Evolutionary conservation across 345 rosid species (phyloP), one percentile per base, ranked within the genome.

Genomic region (Boechera retrofracta): DNA sequence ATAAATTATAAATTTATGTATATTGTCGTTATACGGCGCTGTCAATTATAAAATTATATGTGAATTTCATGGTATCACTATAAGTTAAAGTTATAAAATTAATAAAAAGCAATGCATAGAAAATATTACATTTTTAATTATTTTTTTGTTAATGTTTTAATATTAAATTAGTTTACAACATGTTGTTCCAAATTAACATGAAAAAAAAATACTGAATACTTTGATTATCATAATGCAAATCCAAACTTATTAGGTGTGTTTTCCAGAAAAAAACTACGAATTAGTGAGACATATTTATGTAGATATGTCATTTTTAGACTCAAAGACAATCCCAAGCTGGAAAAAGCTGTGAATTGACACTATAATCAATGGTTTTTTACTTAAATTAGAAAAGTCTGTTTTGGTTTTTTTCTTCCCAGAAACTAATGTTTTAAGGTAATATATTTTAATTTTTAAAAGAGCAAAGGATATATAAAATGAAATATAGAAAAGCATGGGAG

Each of bases 401-500:
- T 35, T 71, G 36, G 26, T 0, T 48, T 60, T 72, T 38, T 51
- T 16, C 31, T n/a, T 13, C 13, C 38, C 9, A 62, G 51, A 72
- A 38, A 7, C 32, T 31, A 28, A n/a, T 11, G 6, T 38, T 18
- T 66, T 18, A 26, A 51, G 31, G 24, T 24, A 39, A 15, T 18
- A 36, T 10, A 60, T 60, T 29, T 35, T 48, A 15, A 24, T 36
- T 60, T 29, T 35, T 48, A 10, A 24, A 58, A 70, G 6, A 56
- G 28, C n/a, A 31, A 70, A 54, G 12, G 10, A 58, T 38, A 45
- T 45, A 31, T 42, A 15, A 42, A 54, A 47, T 3, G 10, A 47
- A 9, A 71, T 33, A 24, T 26, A 2, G 2, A 7, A 21, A 71
- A 59, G 11, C n/a, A 7, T 41, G 36, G 42, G 28, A n/a, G 16